These are phyloP conservation scores for Lagenaria siceraria DNA, from an alignment of 306 rosid species.

Conservation along the genomic window DNA sequence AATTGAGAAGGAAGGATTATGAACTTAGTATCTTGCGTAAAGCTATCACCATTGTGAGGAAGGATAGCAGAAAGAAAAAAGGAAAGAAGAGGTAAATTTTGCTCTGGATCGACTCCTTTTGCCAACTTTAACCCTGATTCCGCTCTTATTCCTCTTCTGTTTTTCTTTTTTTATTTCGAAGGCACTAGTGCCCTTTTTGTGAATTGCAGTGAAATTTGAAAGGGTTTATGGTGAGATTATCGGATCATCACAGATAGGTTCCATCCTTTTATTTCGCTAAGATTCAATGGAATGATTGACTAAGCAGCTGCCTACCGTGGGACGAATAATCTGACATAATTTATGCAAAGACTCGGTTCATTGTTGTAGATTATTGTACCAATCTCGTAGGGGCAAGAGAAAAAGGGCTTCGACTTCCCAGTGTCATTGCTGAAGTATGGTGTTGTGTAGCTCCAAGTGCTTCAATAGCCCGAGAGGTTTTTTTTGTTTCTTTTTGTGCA, in stretches of 20 bases:
- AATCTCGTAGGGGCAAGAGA: not conserved
- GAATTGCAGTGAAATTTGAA: not conserved
- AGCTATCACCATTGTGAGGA: constrained; percentile 16
- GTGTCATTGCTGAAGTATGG: not conserved
- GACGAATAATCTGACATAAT: not conserved
- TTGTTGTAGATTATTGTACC: not conserved
- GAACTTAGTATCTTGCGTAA: constrained; percentile 29
- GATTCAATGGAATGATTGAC: not conserved
- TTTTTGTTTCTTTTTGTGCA: not conserved
- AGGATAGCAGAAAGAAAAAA: constrained; percentile 9
- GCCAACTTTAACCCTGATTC: not conserved
- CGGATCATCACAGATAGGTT: not conserved
- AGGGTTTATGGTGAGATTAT: not conserved
- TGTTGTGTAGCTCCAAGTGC: not conserved
- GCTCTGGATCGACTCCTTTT: not conserved
- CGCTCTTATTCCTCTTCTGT: not conserved
- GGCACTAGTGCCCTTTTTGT: not conserved
- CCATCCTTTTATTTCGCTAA: not conserved
- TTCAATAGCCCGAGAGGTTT: not conserved
- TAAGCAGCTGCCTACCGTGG: not conserved
- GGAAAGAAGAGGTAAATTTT: constrained; percentile 10
- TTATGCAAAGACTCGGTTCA: not conserved
- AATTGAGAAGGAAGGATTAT: constrained; percentile 34
- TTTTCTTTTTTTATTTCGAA: not conserved
- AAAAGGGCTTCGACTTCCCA: not conserved